Evolutionary conservation across 352 stramenopile species (phyloP), one percentile per base, ranked within the genome.

Genomic region (Pythium periplocum): DNA sequence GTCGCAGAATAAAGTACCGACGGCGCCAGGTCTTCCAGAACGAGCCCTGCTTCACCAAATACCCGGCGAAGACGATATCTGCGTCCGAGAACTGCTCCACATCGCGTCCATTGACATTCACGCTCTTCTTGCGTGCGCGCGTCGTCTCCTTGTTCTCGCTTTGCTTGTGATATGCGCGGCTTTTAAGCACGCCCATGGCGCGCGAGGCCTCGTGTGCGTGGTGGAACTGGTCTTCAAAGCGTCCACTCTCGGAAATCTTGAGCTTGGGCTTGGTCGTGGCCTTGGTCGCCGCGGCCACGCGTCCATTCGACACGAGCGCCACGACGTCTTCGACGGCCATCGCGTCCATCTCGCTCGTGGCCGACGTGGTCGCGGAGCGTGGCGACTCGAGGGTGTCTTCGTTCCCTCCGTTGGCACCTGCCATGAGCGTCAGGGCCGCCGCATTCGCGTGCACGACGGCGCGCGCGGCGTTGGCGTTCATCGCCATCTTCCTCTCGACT

Each of bases 1-100:
- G 63, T 9, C 84, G 79, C 51, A 95, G 46, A 50, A 95, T 90
- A 47, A 95, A 95, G 53, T 89, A 95, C 17, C 84, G 70, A 1
- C 76, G 75, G 43, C 76, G 68, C 84, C 84, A 95, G 4, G 77
- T 90, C 59, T 91, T 90, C 84, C 84, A 95, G 69, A 93, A 95
- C 34, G 84, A 95, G 12, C 84, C 84, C 38, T 90, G 80, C 55
- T 95, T 95, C 45, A 90, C 69, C 36, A 95, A 61, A 51, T 90
- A 91, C 4, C 84, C 84, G 17, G 69, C 73, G 30, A 73, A 86
- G 40, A 91, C 69, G 44, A 95, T 93, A 47, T 95, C 82, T 6
- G 84, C 73, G 51, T 92, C 80, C 8, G 80, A 92, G 57, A 95
- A 95, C 64, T 91, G 81, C 51, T 95, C 84, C 32, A 88, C 77